phyloP scores from a whole-genome alignment of 2,329 filamentous ascomycete species.

The Mycosphaerella sp. region DNA sequence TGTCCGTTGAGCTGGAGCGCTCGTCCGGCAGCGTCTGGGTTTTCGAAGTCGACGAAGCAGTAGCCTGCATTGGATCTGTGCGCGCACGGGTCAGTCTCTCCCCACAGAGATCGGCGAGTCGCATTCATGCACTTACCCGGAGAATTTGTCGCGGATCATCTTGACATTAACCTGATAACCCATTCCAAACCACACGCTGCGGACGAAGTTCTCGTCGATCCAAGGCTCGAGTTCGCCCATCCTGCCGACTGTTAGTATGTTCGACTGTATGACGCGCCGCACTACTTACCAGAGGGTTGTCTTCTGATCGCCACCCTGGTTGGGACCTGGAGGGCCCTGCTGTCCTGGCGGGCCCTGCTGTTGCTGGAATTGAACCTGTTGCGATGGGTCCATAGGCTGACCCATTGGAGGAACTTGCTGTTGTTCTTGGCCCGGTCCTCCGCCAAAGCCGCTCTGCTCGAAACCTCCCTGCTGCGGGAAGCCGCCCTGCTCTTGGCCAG shows the following conservation, averaged over 20 bases:
- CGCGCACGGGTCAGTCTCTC: conserved; percentile 1
- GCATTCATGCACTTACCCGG: conserved; percentile 56
- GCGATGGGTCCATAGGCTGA: conserved; percentile 52
- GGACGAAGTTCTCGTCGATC: conserved; percentile 99
- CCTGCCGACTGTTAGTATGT: conserved; percentile 47
- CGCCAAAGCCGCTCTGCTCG: conserved; percentile 41
- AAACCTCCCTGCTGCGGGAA: conserved; percentile 25
- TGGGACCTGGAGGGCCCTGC: conserved; percentile 31
- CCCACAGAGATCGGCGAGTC: conserved; percentile 3
- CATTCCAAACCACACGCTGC: conserved; percentile 88
- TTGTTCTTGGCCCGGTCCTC: conserved; percentile 44
- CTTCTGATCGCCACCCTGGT: conserved; percentile 42
- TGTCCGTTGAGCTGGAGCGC: conserved; percentile 84
- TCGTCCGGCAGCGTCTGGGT: conserved; percentile 78
- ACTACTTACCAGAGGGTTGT: conserved; percentile 48
- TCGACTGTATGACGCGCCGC: background rate
- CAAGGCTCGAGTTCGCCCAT: conserved; percentile 99
- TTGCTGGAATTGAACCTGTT: conserved; percentile 36
- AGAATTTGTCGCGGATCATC: conserved; percentile 99
- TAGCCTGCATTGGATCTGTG: conserved; percentile 81
- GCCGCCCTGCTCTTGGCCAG: conserved; percentile 26
- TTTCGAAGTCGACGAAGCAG: conserved; percentile 92
- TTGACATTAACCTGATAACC: conserved; percentile 96
- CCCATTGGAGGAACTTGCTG: conserved; percentile 47
- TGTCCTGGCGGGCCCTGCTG: conserved; percentile 41